Evolutionary conservation across 176 grass and related monocot genomes (phyloP), one percentile per base, ranked within the genome.

Genomic region (Rhynchospora pubera): DNA sequence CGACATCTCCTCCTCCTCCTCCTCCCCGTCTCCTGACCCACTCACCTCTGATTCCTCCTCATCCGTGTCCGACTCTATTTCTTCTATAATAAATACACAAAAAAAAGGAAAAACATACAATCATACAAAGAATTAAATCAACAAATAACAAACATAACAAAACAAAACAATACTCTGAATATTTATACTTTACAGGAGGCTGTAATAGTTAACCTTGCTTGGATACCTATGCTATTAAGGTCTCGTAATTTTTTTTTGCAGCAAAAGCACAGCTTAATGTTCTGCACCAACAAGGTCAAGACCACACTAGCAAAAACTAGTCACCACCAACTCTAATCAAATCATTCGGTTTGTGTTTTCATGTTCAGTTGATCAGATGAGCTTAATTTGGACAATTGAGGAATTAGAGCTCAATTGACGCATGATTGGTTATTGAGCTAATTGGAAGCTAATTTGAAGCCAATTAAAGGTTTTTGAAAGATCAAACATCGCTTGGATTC

Each of bases 11-110:
- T 97, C 93, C 73, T 87, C n/a, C n/a, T n/a, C 93, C 59, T 96
- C 93, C 60, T 87, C 91, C 66, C 83, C 90, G 62, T 89, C 90
- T 45, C 85, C 90, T 61, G 88, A 92, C 73, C 88, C 90, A 51
- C 90, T 96, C 32, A 96, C 57, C 83, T 96, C 90, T 57, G 93
- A 95, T 74, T 92, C 90, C 79, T 94, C 90, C n/a, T 87, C 90
- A 23, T 91, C 87, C 43, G 90, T 89, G 79, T 95, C 90, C 5
- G 90, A 93, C 83, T 97, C 90, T 57, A 69, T 84, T 87, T 84
- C 81, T 84, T 19, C 83, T 76, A 78, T 32, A 23, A 9, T 32
- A 14, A 85, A 62, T 57, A 23, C 78, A 68, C 72, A 75, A 45
- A 22, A 75, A 58, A 2, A 77, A 53, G 87, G 65, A 84, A 28